These are phyloP conservation scores for Epichloe hybrida DNA, from an alignment of 2,329 filamentous ascomycete species.

Conservation along the genomic window DNA sequence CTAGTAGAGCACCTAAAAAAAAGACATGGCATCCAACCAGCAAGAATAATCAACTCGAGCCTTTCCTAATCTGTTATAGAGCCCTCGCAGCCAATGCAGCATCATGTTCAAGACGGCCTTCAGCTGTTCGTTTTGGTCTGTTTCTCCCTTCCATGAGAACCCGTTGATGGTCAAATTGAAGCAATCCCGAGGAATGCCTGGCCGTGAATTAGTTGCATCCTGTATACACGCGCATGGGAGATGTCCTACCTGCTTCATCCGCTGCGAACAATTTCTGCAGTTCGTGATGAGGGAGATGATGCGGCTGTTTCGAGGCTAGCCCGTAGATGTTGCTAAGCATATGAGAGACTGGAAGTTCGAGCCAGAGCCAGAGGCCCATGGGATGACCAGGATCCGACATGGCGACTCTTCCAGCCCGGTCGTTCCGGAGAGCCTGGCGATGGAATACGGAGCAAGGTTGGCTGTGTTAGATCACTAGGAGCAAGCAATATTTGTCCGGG, in stretches of 20 bases:
- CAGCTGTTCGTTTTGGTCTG: constrained; percentile 38
- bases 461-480: too few relatives aligned
- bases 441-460: too few relatives aligned
- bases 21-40: constrained; percentile 85
- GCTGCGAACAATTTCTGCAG: constrained; percentile 26
- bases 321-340: constrained; percentile 22
- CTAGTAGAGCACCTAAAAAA: constrained; percentile 53
- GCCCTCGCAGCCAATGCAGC: constrained; percentile 58
- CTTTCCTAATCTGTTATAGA: constrained; percentile 33
- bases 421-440: neutral
- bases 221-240: too few relatives aligned
- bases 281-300: constrained; percentile 37
- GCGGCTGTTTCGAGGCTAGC: constrained; percentile 24
- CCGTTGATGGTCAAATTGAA: constrained; percentile 72
- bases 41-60: constrained; percentile 66
- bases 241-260: constrained; percentile 26
- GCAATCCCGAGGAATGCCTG: constrained; percentile 57
- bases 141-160: constrained; percentile 42
- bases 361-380: constrained; percentile 52
- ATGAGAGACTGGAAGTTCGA: constrained; percentile 65
- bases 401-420: constrained; percentile 5
- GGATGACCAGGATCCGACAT: constrained; percentile 48
- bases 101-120: constrained; percentile 58
- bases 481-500: too few relatives aligned
- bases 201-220: neutral